These are phyloP conservation scores for Musa troglodytarum DNA, from an alignment of 176 grass and related monocot species.

Conservation along the genomic window DNA sequence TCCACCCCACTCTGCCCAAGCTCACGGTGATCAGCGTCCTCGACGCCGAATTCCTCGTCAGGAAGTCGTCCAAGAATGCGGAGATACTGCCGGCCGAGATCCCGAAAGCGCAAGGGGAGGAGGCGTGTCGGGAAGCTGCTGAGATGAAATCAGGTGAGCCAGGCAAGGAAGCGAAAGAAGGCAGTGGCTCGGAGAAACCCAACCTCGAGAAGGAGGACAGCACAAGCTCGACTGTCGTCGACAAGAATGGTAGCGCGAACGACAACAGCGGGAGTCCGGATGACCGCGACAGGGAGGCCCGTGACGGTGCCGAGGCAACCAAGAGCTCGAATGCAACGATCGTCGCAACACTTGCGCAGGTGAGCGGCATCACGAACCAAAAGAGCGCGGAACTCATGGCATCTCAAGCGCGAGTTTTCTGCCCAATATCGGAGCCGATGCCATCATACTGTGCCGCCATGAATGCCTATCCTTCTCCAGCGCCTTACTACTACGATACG, in stretches of 20 bases:
- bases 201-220: no score
- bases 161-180: neutral
- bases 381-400: neutral
- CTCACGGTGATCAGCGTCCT: constrained; percentile 68
- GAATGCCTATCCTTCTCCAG: constrained; percentile 20
- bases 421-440: constrained; percentile 28
- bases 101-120: constrained; percentile 15
- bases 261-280: no score
- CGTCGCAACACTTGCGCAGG: neutral
- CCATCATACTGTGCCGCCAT: constrained; percentile 29
- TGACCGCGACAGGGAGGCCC: no score
- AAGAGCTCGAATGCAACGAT: neutral
- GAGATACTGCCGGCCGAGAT: constrained; percentile 22
- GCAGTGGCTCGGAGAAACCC: no score
- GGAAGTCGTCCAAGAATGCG: constrained; percentile 53
- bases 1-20: constrained; percentile 53
- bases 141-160: no score
- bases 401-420: constrained; percentile 22
- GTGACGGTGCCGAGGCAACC: no score
- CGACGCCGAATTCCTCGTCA: constrained; percentile 45
- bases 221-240: no score
- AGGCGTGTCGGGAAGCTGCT: neutral
- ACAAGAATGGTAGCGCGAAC: no score
- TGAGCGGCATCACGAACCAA: constrained; percentile 7
- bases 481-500: constrained; percentile 28